Conservation (phyloP, 495 filamentous ascomycete species). For the Arthonia radiata region DNA sequence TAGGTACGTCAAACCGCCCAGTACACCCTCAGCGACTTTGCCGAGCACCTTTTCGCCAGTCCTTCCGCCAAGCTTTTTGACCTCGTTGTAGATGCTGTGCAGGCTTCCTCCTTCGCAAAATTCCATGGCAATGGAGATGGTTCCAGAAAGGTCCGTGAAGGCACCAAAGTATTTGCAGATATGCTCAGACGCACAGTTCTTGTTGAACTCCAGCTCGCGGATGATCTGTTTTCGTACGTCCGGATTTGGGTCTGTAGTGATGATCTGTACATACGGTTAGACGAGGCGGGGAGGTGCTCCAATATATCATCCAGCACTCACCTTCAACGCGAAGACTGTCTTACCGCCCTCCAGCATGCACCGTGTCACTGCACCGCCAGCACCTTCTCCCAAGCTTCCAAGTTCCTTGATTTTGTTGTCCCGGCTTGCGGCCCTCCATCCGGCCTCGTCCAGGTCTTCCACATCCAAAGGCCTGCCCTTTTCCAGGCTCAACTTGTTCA, state of each 20-base stretch:
- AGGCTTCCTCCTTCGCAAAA: conserved; percentile 93
- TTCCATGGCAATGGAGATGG: conserved; percentile 96
- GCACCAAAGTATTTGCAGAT: conserved; percentile 96
- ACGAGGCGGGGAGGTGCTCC: neutral
- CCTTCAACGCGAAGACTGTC: conserved; percentile 91
- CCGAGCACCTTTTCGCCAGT: conserved; percentile 97
- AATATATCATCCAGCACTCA: conserved; percentile 16
- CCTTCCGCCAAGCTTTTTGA: conserved; percentile 78
- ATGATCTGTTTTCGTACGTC: conserved; percentile 96
- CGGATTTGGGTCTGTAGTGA: conserved; percentile 90
- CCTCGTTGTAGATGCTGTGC: conserved; percentile 88
- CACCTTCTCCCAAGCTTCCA: conserved; percentile 80
- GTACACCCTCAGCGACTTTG: conserved; percentile 86
- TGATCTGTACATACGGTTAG: conserved; percentile 34
- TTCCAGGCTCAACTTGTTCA: conserved; percentile 51
- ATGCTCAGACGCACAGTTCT: conserved; percentile 76
- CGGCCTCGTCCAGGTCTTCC: conserved; percentile 80
- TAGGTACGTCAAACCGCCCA: conserved; percentile 89
- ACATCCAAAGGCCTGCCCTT: conserved; percentile 66
- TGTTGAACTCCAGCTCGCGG: conserved; percentile 89
- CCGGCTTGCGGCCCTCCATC: conserved; percentile 77
- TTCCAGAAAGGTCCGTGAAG: conserved; percentile 74
- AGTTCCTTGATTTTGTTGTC: conserved; percentile 70
- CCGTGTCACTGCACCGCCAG: conserved; percentile 82
- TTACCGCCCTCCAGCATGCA: conserved; percentile 74